phyloP scores from a whole-genome alignment of 768 basidiomycete species.

The Suillus fuscotomentosus region DNA sequence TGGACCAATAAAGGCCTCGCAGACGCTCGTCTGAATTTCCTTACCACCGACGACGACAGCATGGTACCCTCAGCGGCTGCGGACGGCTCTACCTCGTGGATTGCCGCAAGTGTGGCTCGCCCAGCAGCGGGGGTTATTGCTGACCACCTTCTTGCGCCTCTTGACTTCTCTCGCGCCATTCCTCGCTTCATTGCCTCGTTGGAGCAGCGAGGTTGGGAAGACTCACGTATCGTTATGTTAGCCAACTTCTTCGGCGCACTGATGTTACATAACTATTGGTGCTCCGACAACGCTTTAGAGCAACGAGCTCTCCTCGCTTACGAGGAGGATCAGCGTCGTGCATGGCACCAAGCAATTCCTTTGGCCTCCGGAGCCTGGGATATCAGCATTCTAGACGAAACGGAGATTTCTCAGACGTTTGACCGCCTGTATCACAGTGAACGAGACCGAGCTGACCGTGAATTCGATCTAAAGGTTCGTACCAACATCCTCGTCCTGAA shows the following conservation, averaged over 20 bases:
- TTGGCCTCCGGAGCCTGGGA: too few species aligned
- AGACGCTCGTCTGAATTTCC: neutral
- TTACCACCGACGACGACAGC: neutral
- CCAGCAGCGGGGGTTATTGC: neutral
- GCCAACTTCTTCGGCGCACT: too few species aligned
- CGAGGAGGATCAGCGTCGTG: too few species aligned
- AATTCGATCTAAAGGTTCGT: too few species aligned
- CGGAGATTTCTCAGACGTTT: too few species aligned
- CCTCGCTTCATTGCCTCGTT: neutral
- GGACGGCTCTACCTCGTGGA: neutral
- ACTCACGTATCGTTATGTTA: too few species aligned
- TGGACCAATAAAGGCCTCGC: neutral
- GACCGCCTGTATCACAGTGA: neutral
- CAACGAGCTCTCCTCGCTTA: neutral
- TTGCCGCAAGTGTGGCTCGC: too few species aligned
- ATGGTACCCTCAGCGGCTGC: neutral
- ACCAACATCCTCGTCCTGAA: too few species aligned
- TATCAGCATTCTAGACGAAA: too few species aligned
- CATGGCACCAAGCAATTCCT: too few species aligned
- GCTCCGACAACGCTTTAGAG: neutral
- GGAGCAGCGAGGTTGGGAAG: neutral
- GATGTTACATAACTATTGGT: neutral
- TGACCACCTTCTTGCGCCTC: neutral
- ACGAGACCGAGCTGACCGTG: too few species aligned
- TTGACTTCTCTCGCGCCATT: neutral